Evolutionary conservation across 768 basidiomycete genomes (phyloP).

Genomic region (Lactifluus subvellereus): DNA sequence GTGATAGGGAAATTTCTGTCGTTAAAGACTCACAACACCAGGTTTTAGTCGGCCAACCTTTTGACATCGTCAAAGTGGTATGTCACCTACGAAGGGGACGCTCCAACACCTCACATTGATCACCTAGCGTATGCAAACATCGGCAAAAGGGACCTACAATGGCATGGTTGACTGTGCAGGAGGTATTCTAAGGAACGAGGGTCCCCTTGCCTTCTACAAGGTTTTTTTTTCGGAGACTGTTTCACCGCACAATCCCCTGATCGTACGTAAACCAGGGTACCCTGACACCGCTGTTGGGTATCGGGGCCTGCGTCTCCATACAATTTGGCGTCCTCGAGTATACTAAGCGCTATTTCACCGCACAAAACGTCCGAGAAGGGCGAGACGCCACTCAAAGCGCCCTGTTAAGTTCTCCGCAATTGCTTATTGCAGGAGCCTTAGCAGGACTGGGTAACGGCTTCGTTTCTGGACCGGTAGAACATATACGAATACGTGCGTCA

Average conservation of each 20-base stretch:
- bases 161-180: conserved; percentile 87
- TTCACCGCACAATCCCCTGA: conserved; percentile 1
- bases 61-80: conserved; percentile 97
- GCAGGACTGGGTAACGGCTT: conserved; percentile 90
- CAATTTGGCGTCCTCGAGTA: conserved; percentile 90
- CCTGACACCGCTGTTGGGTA: conserved; percentile 82
- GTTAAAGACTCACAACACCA: conserved; percentile 29
- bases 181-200: conserved; percentile 87
- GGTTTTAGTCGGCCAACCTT: conserved; percentile 90
- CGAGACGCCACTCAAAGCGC: conserved; percentile 61
- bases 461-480: conserved; percentile 94
- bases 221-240: conserved; percentile 34
- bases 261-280: conserved; percentile 56
- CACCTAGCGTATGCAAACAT: conserved; percentile 85
- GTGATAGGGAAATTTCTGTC: conserved; percentile 4
- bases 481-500: conserved; percentile 88
- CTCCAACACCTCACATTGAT: conserved; percentile 14
- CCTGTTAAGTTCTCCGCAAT: conserved; percentile 53
- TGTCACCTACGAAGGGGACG: conserved; percentile 32
- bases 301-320: conserved; percentile 92
- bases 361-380: conserved; percentile 52
- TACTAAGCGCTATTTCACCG: conserved; percentile 72
- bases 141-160: conserved; percentile 80
- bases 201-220: conserved; percentile 94
- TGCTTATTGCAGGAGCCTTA: conserved; percentile 69